These are phyloP conservation scores for Ambrosiella xylebori DNA, from an alignment of 2,329 filamentous ascomycete species.

Conservation along the genomic window DNA sequence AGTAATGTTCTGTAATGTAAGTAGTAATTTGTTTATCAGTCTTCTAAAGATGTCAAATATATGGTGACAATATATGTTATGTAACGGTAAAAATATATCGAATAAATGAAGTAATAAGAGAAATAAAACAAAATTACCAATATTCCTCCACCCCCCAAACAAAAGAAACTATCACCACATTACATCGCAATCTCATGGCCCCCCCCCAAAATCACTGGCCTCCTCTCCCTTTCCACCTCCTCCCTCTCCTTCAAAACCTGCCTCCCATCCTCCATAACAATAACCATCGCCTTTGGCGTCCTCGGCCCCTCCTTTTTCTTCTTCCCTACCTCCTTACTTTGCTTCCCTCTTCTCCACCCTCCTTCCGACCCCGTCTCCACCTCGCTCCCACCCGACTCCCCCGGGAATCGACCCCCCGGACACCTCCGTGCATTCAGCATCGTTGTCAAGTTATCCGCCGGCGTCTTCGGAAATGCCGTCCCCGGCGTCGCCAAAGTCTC, in stretches of 20 bases:
- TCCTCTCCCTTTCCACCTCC: background rate
- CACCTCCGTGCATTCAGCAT: background rate
- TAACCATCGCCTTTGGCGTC: conserved; percentile 19
- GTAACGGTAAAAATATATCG: background rate
- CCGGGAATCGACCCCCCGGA: background rate
- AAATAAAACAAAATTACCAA: background rate
- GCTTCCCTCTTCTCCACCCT: background rate
- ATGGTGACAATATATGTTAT: too few species aligned
- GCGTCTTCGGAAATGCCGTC: conserved; percentile 11
- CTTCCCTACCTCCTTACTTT: background rate
- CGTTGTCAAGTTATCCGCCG: conserved; percentile 4
- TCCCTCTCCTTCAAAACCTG: background rate
- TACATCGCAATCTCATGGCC: conserved; percentile 6
- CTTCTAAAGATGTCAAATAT: too few species aligned
- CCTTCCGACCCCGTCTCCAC: conserved; percentile 1
- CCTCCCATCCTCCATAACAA: conserved; percentile 7
- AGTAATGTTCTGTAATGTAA: background rate
- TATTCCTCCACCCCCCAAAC: background rate
- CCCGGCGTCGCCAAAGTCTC: conserved; percentile 11
- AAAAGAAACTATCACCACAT: background rate
- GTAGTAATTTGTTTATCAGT: background rate
- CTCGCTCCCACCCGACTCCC: background rate
- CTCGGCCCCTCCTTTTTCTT: conserved; percentile 14
- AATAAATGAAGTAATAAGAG: background rate
- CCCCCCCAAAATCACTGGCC: conserved; percentile 9